Base-by-base conservation (phyloP, 1,284 basidiomycete genomes). In the Ganoderma meredithae region DNA sequence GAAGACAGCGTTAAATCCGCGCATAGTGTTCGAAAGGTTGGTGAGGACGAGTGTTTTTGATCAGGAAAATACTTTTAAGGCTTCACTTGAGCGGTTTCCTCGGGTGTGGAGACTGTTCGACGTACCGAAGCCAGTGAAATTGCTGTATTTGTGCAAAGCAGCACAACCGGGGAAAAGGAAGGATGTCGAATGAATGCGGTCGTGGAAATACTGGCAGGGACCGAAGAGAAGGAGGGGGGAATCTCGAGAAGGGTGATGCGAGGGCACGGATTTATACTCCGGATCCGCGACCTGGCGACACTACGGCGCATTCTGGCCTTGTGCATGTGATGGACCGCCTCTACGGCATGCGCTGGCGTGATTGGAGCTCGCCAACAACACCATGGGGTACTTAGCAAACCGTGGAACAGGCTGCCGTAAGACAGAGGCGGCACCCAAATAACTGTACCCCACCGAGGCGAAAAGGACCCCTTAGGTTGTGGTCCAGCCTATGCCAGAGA, bases 1-100 rank as follows among this genome's bases (percentile, higher is more conserved):
- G 49, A 70, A 40, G 40, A 67, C 19, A 6, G 60, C 52, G 66
- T 68, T 53, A 27, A 67, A 47, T 41, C 63, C 63, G 41, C 55
- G 44, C 69, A 70, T 70, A 22, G 8, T 31, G 63, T 58, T 13
- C 9, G 12, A n/a, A 55, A 17, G 15, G 53, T 39, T 31, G 27
- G 17, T 22, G 33, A n/a, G 19, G 5, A 55, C 33, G 15, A 12
- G 55, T 9, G 22, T 39, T 58, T 58, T 3, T 6, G 13, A 10
- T 33, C 17, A 33, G 10, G 19, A n/a, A 58, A 7, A 3, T 58
- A 9, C 15, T 17, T 13, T 1, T n/a, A n/a, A n/a, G 31, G 36
- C 7, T 36, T 58, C 33, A 58, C 19, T 19, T 53, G 8, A 10
- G 12, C 31, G 2, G 17, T 17, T 56, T 2, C 5, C 13, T 5